Evolutionary conservation across 169 alveolate species (phyloP), one percentile per base, ranked within the genome.

Genomic region (Amoebophrya sp.): DNA sequence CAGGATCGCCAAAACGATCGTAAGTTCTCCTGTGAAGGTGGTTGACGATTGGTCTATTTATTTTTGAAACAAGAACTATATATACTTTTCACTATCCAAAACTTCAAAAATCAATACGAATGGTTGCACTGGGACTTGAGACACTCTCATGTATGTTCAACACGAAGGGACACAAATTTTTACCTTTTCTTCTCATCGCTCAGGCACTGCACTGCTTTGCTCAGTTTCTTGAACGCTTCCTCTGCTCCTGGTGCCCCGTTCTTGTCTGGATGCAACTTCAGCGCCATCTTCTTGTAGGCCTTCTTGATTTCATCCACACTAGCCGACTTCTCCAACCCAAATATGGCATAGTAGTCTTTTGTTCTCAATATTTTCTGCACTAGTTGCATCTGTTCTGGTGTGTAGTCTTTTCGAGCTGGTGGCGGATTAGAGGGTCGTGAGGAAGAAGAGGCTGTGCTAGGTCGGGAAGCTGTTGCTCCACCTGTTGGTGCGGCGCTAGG

Each of bases 221-320:
- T 78, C 41, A 98, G 97, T 94, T 96, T 97, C 93, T 98, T 98
- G 95, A 97, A 97, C 47, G 99, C 99, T 92, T 98, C 99, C 53
- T 98, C 98, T 0, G 99, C 98, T 78, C 98, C 95, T 53, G 98
- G 98, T 41, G 99, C 99, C 65, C 97, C 93, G 95, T 98, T 98
- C 95, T 98, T 98, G 95, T 98, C 99, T 24, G 99, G 99, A 93
- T 98, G 99, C 92, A 97, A 96, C 95, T 96, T 97, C 89, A 98
- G 95, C 33, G 99, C 99, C 94, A 98, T 92, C 92, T 97, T 98
- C 94, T 97, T 97, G 95, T 98, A 98, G 78, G 99, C 99, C 92
- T 95, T 96, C 93, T 96, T 97, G 89, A 98, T 97, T 40, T 96
- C 97, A 29, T 96, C 97, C 90, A 95, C 98, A 39, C 95, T 93